Evolutionary conservation across 345 rosid genomes (phyloP), one percentile per base, ranked within the genome.

Genomic region (Sisymbrium altissimum): DNA sequence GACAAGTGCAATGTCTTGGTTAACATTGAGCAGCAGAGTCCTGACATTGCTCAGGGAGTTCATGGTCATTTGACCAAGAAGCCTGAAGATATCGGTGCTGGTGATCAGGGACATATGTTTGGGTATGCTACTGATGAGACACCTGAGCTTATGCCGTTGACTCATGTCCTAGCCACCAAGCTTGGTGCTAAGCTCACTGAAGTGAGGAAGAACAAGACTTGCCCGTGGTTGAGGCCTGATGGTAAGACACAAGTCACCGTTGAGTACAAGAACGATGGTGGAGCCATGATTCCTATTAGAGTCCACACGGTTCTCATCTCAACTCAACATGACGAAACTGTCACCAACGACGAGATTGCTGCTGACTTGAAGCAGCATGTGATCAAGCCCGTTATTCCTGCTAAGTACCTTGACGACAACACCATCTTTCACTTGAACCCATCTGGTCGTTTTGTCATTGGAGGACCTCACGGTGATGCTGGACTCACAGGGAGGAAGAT

Each of bases 71-170:
- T 90, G 40, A 81, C 86, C 63, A 89, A 89, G 70, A 87, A 85
- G 69, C 92, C 96, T 17, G 93, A 89, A 76, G 92, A 89, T n/a
- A 89, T 89, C 45, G 96, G 96, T 29, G 96, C 96, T 67, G 96
- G 96, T 66, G 96, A 89, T 62, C 92, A 88, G 41, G 94, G 91
- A 4, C 94, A 88, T 72, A 89, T 89, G 92, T 89, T 89, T 44
- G 92, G 96, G 3, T 89, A 89, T 57, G 95, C 94, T n/a, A 83
- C 94, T 0, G 91, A 89, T 68, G 91, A 89, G 64, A 89, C 94
- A 3, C 86, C 89, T 9, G 95, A 89, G 80, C 73, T 87, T 5
- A 87, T 89, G 96, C 96, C 92, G 0, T 72, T 89, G 71, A 89
- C 96, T 33, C 96, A 89, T 73, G 96, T 89, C 14, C 82, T 89